phyloP scores from a whole-genome alignment of 2,329 filamentous ascomycete species.

The Pseudohalonectria lignicola region DNA sequence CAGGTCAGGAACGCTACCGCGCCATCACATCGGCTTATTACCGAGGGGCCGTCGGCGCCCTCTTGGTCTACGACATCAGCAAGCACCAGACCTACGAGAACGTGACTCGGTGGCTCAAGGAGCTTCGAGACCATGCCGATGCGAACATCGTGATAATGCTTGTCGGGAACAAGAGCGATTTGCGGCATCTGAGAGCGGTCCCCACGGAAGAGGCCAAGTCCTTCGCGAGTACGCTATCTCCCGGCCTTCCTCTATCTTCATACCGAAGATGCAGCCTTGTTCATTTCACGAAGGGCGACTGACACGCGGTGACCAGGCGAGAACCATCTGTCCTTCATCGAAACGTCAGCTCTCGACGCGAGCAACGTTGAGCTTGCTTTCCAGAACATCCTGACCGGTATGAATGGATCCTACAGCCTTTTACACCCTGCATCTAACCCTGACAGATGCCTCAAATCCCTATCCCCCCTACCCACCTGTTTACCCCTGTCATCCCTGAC shows the following conservation, averaged over 20 bases:
- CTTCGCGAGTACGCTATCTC: conserved; percentile 67
- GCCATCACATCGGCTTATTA: conserved; percentile 99
- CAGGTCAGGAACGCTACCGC: conserved; percentile 96
- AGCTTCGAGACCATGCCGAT: conserved; percentile 94
- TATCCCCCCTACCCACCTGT: too few species aligned
- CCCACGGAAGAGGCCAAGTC: conserved; percentile 96
- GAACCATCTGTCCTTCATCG: conserved; percentile 97
- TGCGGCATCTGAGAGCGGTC: conserved; percentile 93
- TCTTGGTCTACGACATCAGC: conserved; percentile 99
- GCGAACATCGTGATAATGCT: conserved; percentile 99
- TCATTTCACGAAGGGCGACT: too few species aligned
- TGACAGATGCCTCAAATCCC: too few species aligned
- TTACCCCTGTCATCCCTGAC: too few species aligned
- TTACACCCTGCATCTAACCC: conserved; percentile 5
- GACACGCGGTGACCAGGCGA: conserved; percentile 66
- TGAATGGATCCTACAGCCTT: conserved; percentile 18
- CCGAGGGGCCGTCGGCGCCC: conserved; percentile 89
- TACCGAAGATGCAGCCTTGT: too few species aligned
- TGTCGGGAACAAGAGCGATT: conserved; percentile 99
- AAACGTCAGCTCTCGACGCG: conserved; percentile 95
- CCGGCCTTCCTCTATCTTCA: too few species aligned
- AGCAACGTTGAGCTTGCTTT: conserved; percentile 99
- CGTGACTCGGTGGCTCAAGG: conserved; percentile 97
- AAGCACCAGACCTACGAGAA: conserved; percentile 99
- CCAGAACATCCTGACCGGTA: conserved; percentile 98